Base-by-base conservation (phyloP, 1,284 basidiomycete species). In the Ganoderma meredithae region DNA sequence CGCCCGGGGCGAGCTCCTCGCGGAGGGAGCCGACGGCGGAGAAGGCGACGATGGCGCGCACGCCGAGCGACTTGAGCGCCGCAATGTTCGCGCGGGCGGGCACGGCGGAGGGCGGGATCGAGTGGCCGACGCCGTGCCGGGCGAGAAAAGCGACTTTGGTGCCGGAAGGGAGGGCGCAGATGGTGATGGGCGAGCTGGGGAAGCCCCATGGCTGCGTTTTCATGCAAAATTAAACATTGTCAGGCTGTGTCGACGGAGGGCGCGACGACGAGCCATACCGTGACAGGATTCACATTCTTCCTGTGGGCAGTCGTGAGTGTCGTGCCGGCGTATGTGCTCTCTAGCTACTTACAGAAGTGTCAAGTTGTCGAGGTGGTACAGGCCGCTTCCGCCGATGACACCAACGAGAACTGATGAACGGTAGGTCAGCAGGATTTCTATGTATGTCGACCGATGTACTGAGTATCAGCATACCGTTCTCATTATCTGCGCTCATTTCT, bases 11-110 rank as follows among this genome's bases (percentile, higher is more conserved):
- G 77, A 99, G 95, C 76, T 98, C 96, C 80, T 99, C 97, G 58
- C 95, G 87, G 53, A 99, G 87, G n/a, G 94, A 96, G 44, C 97
- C 97, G 55, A 99, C 97, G 9, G 97, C 97, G 19, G 92, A 95
- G 84, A 99, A 99, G 1, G 97, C 96, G 70, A 99, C 85, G 76
- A 99, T 90, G 52, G 91, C 93, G 70, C 92, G 89, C 17, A 96
- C 94, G 63, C 97, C 97, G 71, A 99, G 85, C 63, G 89, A 90
- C 83, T 99, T 99, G 74, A 99, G 87, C 0, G 97, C 97, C 17
- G 97, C 94, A 77, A 99, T 97, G 85, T 99, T 99, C 72, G 97
- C 97, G 62, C 95, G 90, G 1, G 85, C 82, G 49, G 96, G 96
- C 1, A 98, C 92, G 56, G 86, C 81, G 15, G 94, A 92, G 2